A percentile compares a stretch with the other conserved stretches of the same genome.
Evolutionary conservation across 2,329 filamentous ascomycete genomes (phyloP).

Genomic region (Botrytis deweyae): DNA sequence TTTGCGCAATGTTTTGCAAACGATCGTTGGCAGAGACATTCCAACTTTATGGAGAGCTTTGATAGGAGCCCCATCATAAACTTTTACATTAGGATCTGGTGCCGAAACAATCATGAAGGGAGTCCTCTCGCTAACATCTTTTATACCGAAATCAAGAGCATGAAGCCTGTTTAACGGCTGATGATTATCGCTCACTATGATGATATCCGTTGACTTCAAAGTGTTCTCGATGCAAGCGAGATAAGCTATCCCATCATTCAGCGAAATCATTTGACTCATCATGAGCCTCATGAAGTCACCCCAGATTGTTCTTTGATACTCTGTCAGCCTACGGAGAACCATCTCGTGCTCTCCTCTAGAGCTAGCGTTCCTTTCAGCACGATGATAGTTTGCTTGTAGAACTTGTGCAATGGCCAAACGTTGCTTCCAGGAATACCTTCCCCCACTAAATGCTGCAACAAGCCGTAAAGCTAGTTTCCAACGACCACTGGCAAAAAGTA

Average conservation of each 20-base stretch:
- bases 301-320: constrained; percentile 2
- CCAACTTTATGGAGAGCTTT: constrained; percentile 12
- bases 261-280: constrained; percentile 14
- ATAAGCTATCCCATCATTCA: constrained; percentile 16
- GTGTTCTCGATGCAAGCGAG: background rate
- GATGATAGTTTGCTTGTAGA: background rate
- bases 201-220: background rate
- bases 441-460: constrained; percentile 1
- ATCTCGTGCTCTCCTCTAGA: background rate
- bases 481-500: background rate
- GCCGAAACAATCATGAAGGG: constrained; percentile 7
- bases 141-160: constrained; percentile 4
- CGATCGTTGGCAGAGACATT: background rate
- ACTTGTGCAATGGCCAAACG: background rate
- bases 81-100: background rate
- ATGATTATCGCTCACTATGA: background rate
- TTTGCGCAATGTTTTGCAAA: background rate
- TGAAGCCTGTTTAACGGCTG: background rate
- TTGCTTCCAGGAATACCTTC: constrained; percentile 12
- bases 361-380: background rate
- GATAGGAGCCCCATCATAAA: background rate
- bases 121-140: background rate
- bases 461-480: constrained; percentile 10
- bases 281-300: constrained; percentile 17
- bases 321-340: background rate